Evolutionary conservation across 257 asterid species (phyloP), one percentile per base, ranked within the genome.

Genomic region (Capsicum rhomboideum): DNA sequence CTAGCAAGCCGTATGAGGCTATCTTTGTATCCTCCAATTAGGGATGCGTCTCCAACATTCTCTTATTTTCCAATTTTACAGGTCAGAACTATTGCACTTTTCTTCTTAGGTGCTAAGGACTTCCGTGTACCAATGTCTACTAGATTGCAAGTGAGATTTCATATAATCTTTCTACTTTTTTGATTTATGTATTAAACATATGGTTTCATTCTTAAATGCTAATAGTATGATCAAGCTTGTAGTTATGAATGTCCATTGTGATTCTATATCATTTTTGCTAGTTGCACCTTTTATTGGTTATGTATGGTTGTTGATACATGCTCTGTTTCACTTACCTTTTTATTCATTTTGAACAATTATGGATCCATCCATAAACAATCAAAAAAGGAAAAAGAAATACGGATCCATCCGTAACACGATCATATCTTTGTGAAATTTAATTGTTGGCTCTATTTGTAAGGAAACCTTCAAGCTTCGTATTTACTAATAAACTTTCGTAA

Each of bases 21-120:
- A 96, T 96, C 88, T 89, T 88, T 78, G 97, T 96, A 80, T 96
- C 97, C 21, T 93, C 98, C 83, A 92, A 1, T 11, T 21, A 26
- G 10, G 67, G 21, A 61, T 61, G 18, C 34, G 11, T 61, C 12
- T 61, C 68, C 68, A 26, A 61, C 37, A 23, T 61, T 37, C 1
- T 21, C 26, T 29, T 61, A 37, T 23, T 23, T 11, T 5, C 69
- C 18, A 4, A 34, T 83, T 74, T 87, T 86, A 86, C 93, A 96
- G 99, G 98, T 96, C 68, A 94, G 88, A 90, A 91, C 99, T 79
- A 98, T 98, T 11, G 89, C 92, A 9, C 89, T 96, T 54, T 50
- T 96, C 82, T 95, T 96, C 40, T 91, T 94, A 52, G 99, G 99
- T 29, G 97, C 98, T 8, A 88, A 91, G 89, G 99, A 96, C 85